Evolutionary conservation across 2,329 filamentous ascomycete species (phyloP).

Genomic region (Ilyonectria mors-panacis): DNA sequence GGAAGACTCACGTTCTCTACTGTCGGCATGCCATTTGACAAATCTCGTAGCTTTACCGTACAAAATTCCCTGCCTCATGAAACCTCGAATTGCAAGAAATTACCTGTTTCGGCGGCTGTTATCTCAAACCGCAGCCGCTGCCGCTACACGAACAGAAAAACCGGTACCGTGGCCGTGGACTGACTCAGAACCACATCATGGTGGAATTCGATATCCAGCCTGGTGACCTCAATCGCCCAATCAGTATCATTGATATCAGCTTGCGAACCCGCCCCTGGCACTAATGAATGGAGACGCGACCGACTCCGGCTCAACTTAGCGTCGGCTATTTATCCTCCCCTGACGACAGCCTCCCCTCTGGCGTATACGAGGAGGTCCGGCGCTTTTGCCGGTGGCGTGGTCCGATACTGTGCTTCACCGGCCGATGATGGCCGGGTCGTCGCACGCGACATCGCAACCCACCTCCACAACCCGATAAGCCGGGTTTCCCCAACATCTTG

Average conservation of each 20-base stretch:
- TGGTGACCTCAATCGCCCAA: not conserved
- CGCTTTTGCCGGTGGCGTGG: not conserved
- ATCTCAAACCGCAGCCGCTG: no score
- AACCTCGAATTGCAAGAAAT: no score
- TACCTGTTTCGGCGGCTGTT: no score
- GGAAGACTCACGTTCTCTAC: no score
- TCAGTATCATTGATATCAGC: not conserved
- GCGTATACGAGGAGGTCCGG: not conserved
- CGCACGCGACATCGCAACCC: not conserved
- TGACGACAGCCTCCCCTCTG: not conserved
- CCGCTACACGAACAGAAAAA: no score
- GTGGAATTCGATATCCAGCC: not conserved
- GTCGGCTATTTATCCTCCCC: slow-evolving; percentile 3
- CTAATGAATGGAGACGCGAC: not conserved
- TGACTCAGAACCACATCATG: not conserved
- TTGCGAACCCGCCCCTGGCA: not conserved
- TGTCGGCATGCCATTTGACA: no score
- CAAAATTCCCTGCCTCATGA: no score
- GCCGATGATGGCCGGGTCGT: not conserved
- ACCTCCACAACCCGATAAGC: not conserved
- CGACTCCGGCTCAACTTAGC: not conserved
- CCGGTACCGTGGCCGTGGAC: no score
- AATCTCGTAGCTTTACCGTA: no score
- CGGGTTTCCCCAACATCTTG: not conserved
- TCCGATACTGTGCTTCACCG: not conserved